Evolutionary conservation across 495 filamentous ascomycete species (phyloP).

Genomic region (Penicillium canariense): DNA sequence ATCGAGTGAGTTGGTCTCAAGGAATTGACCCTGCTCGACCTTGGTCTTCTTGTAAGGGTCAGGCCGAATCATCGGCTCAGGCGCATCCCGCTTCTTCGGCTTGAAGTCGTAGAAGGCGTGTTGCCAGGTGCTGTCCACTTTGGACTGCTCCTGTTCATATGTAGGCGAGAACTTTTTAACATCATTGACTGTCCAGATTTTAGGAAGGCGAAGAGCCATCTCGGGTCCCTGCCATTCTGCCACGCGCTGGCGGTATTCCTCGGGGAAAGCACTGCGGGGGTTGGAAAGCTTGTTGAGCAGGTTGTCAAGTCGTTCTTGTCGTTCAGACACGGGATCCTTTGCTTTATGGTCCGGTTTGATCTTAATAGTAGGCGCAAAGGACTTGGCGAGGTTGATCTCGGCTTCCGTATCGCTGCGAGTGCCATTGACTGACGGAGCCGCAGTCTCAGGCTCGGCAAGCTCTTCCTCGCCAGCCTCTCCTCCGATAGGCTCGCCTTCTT

Average conservation of each 20-base stretch:
- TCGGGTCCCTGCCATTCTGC: conserved; percentile 21
- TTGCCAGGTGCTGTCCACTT: conserved; percentile 33
- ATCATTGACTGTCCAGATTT: conserved; percentile 57
- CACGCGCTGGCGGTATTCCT: conserved; percentile 19
- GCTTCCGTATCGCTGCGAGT: conserved; percentile 8
- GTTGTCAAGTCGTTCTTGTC: conserved; percentile 12
- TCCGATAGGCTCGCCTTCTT: conserved; percentile 16
- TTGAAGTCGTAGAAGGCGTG: conserved; percentile 33
- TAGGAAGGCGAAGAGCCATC: conserved; percentile 58
- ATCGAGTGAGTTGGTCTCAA: conserved; percentile 40
- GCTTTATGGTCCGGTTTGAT: neutral
- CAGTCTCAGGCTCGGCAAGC: conserved; percentile 6
- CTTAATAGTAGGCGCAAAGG: neutral
- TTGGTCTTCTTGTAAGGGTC: conserved; percentile 37
- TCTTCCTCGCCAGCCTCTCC: conserved; percentile 16
- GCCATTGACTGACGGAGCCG: conserved; percentile 8
- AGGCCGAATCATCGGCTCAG: conserved; percentile 48
- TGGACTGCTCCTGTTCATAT: conserved; percentile 30
- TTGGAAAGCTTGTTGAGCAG: conserved; percentile 30
- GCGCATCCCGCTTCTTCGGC: conserved; percentile 41
- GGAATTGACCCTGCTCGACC: conserved; percentile 41
- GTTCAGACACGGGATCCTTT: neutral
- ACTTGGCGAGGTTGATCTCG: neutral
- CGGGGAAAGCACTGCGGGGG: conserved; percentile 23
- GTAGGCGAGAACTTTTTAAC: conserved; percentile 44